These are phyloP conservation scores for Kuraishia capsulata DNA, from an alignment of 805 yeast genomes.

Conservation along the genomic window DNA sequence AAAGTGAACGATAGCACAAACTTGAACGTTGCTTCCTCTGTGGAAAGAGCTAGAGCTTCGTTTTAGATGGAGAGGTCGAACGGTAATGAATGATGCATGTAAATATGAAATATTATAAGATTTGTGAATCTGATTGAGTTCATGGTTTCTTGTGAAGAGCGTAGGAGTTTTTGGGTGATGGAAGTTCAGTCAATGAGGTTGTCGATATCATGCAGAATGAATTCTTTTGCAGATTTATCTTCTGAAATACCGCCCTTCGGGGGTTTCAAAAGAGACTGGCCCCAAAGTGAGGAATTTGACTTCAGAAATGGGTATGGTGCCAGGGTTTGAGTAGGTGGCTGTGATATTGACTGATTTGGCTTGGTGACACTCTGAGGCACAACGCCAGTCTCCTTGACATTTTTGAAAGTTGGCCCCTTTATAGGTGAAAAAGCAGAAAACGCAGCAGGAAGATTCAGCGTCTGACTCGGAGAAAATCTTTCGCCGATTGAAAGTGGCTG, in stretches of 20 bases:
- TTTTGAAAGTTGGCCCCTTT: neutral
- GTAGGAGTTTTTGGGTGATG: too few species aligned
- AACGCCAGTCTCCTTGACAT: neutral
- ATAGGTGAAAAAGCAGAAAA: neutral
- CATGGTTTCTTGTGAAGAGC: too few species aligned
- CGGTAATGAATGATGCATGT: neutral
- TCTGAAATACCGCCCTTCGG: too few species aligned
- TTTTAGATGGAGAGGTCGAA: neutral
- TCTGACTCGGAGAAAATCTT: neutral
- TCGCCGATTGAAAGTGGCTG: neutral
- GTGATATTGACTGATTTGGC: too few species aligned
- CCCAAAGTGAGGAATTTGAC: too few species aligned
- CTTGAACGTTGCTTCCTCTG: slow-evolving; percentile 49
- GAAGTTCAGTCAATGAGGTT: slow-evolving; percentile 12
- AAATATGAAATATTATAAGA: too few species aligned
- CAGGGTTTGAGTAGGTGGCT: too few species aligned
- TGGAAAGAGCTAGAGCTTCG: slow-evolving; percentile 29
- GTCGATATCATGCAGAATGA: slow-evolving; percentile 12
- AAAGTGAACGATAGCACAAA: slow-evolving; percentile 47
- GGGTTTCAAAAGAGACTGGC: too few species aligned
- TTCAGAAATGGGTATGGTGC: too few species aligned
- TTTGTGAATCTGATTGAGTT: too few species aligned
- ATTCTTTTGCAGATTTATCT: slow-evolving; percentile 3
- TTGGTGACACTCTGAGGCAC: too few species aligned
- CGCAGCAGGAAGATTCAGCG: neutral